These are phyloP conservation scores for Amesomyces nigricolor DNA, from an alignment of 2,329 filamentous ascomycete genomes.

Conservation along the genomic window DNA sequence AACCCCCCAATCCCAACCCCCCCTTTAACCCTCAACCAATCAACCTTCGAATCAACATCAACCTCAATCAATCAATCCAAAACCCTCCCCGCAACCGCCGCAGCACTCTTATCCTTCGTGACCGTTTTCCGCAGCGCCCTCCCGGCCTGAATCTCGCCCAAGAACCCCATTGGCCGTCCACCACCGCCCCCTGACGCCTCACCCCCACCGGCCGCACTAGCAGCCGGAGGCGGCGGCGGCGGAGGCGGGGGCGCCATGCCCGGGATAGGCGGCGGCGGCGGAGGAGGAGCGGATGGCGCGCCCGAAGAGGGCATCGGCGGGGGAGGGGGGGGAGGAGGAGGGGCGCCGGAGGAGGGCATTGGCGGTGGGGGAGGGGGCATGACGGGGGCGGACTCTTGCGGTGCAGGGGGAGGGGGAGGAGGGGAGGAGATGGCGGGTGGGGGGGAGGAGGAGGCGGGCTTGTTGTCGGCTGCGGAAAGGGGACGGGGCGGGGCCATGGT, in stretches of 20 bases:
- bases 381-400: constrained; percentile 29
- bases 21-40: background rate
- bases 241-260: constrained; percentile 40
- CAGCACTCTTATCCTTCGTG: constrained; percentile 78
- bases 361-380: constrained; percentile 29
- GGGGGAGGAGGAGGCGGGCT: constrained; percentile 39
- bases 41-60: constrained; percentile 30
- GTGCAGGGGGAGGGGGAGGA: constrained; percentile 37
- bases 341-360: constrained; percentile 20
- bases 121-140: constrained; percentile 76
- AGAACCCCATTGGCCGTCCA: constrained; percentile 55
- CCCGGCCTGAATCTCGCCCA: constrained; percentile 79
- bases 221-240: constrained; percentile 40
- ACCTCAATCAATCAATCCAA: constrained; percentile 45
- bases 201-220: constrained; percentile 31
- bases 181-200: constrained; percentile 18
- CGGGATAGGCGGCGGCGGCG: constrained; percentile 33
- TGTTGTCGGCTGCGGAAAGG: constrained; percentile 73
- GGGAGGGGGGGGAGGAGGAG: constrained; percentile 35
- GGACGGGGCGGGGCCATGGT: constrained; percentile 94
- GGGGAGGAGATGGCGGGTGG: constrained; percentile 34
- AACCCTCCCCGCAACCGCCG: constrained; percentile 72
- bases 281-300: constrained; percentile 31
- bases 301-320: constrained; percentile 35
- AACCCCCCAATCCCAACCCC: background rate